Conservation (phyloP, 2,329 filamentous ascomycete species). For the Clarireedia paspali region DNA sequence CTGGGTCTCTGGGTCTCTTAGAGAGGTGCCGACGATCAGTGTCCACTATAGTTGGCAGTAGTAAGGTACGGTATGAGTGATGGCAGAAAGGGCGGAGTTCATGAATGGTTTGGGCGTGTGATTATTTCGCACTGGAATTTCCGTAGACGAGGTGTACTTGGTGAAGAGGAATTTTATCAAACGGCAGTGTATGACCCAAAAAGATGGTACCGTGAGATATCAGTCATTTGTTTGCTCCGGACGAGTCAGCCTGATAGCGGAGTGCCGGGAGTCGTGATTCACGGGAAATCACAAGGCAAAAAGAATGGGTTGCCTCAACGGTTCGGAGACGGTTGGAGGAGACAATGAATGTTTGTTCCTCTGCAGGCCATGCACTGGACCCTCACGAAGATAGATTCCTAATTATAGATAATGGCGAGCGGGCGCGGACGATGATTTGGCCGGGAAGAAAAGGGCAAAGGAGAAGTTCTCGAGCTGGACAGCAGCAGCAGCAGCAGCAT, state of each 20-base stretch:
- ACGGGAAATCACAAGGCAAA: not conserved
- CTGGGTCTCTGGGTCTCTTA: not conserved
- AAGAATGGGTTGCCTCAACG: not conserved
- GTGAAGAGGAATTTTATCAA: not conserved
- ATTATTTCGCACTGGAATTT: no score
- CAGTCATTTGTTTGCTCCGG: slow-evolving; percentile 4
- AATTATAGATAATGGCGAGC: no score
- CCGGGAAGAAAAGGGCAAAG: no score
- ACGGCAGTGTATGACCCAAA: not conserved
- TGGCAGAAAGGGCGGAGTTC: not conserved
- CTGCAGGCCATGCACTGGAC: not conserved
- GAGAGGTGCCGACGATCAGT: not conserved
- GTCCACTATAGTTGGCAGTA: not conserved
- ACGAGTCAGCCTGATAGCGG: not conserved
- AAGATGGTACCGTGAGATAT: slow-evolving; percentile 6
- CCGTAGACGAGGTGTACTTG: no score
- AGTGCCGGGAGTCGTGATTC: slow-evolving; percentile 1
- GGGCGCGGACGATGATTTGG: no score
- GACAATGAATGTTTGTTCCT: not conserved
- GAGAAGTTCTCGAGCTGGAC: no score
- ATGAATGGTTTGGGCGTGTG: no score
- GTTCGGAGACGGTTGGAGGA: no score
- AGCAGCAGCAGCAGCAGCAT: no score
- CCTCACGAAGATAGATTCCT: no score
- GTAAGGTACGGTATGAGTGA: not conserved